These are phyloP conservation scores for Tricholoma bakamatsutake DNA, from an alignment of 768 basidiomycete species.

Conservation along the genomic window DNA sequence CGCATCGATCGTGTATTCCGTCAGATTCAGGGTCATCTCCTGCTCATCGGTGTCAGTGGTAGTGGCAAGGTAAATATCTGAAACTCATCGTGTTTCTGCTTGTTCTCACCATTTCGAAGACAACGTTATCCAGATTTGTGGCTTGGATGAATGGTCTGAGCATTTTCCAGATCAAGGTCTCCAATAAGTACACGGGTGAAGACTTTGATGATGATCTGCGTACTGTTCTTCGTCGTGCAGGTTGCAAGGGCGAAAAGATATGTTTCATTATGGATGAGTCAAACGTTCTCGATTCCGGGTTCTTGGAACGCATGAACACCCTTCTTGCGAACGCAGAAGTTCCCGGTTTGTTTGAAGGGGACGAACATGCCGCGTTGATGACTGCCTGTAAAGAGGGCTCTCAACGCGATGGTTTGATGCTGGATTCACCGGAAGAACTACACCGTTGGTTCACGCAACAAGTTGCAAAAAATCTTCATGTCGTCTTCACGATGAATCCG, in stretches of 20 bases:
- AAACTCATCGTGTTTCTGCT: neutral
- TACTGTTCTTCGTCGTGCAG: conserved; percentile 88
- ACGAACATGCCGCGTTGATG: conserved; percentile 96
- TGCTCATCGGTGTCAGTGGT: conserved; percentile 96
- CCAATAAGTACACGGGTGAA: conserved; percentile 97
- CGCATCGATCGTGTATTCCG: conserved; percentile 99
- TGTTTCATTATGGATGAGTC: conserved; percentile 99
- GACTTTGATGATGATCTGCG: conserved; percentile 98
- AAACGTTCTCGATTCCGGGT: conserved; percentile 97
- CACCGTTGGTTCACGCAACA: conserved; percentile 99
- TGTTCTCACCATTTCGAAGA: conserved; percentile 43
- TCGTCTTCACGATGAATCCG: conserved; percentile 99
- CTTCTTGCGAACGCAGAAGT: conserved; percentile 99
- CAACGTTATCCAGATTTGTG: conserved; percentile 94
- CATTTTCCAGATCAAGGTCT: conserved; percentile 99
- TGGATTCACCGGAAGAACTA: conserved; percentile 95
- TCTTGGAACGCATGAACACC: conserved; percentile 99
- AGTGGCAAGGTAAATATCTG: conserved; percentile 79
- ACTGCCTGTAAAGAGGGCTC: conserved; percentile 99
- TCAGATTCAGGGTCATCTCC: conserved; percentile 92
- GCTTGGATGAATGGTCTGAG: conserved; percentile 99
- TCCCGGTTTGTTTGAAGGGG: conserved; percentile 99
- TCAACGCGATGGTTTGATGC: conserved; percentile 96
- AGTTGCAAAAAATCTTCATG: conserved; percentile 95
- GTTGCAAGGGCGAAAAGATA: conserved; percentile 98